These are phyloP conservation scores for Coemansia brasiliensis DNA, from an alignment of 192 early-diverging fungal genomes.

Conservation along the genomic window DNA sequence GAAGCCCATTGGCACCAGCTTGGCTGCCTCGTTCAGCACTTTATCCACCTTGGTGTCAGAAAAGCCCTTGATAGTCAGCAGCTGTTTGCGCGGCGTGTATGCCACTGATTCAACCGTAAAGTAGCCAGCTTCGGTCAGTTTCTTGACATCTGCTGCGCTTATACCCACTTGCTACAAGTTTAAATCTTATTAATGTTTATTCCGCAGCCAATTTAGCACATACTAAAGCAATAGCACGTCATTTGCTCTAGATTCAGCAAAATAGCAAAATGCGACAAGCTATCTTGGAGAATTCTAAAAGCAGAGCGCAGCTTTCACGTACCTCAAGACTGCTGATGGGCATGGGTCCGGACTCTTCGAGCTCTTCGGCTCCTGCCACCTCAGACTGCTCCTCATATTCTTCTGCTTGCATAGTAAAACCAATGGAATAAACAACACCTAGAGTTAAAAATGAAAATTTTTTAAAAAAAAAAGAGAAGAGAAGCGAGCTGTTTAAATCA, in stretches of 20 bases:
- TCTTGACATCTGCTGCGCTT: slow-evolving; percentile 71
- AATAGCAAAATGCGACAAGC: not conserved
- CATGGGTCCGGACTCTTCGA: slow-evolving; percentile 54
- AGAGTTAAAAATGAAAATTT: not conserved
- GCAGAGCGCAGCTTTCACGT: too few species aligned
- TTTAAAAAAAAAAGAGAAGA: slow-evolving; percentile 1
- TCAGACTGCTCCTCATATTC: slow-evolving; percentile 53
- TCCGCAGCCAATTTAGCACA: not conserved
- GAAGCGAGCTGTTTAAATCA: slow-evolving; percentile 9
- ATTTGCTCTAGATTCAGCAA: not conserved
- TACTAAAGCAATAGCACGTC: too few species aligned
- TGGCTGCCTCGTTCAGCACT: slow-evolving; percentile 86
- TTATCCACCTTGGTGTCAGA: slow-evolving; percentile 96
- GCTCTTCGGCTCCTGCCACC: slow-evolving; percentile 54
- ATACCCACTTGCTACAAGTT: slow-evolving; percentile 64
- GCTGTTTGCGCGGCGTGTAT: slow-evolving; percentile 84
- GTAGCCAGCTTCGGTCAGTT: slow-evolving; percentile 84
- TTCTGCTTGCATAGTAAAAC: slow-evolving; percentile 44
- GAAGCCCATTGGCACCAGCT: slow-evolving; percentile 93
- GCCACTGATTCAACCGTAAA: slow-evolving; percentile 92
- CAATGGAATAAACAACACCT: slow-evolving; percentile 1
- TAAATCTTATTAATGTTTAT: not conserved
- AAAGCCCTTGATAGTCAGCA: slow-evolving; percentile 90
- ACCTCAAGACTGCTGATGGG: slow-evolving; percentile 61
- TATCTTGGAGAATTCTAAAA: not conserved